Evolutionary conservation across 805 yeast species (phyloP).

Genomic region (Candida tibetensis): DNA sequence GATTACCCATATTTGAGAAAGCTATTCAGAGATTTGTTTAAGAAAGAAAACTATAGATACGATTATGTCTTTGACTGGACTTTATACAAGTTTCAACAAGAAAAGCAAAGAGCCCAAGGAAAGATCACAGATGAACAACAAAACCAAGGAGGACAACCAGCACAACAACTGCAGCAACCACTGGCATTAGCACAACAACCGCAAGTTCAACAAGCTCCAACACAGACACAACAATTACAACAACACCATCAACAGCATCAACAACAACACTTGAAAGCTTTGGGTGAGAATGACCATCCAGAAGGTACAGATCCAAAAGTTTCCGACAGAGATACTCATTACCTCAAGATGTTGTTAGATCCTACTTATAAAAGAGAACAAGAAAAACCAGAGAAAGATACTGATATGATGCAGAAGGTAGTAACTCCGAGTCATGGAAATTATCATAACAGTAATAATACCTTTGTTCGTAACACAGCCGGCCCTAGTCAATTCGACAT

Average conservation of each 20-base stretch:
- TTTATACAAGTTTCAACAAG: constrained; percentile 68
- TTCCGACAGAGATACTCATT: no score
- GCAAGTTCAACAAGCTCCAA: constrained; percentile 19
- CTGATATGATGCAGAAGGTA: neutral
- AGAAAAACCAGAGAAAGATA: neutral
- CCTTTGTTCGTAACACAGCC: neutral
- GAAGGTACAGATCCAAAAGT: no score
- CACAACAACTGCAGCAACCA: constrained; percentile 13
- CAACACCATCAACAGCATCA: constrained; percentile 6
- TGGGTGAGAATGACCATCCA: neutral
- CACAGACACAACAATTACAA: neutral
- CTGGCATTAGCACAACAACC: constrained; percentile 9
- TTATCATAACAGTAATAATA: constrained; percentile 3
- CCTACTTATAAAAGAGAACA: no score
- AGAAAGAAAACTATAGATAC: constrained; percentile 84
- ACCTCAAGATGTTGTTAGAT: no score
- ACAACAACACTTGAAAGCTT: constrained; percentile 7
- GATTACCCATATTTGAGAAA: constrained; percentile 88
- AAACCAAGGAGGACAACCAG: constrained; percentile 15
- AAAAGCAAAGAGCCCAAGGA: constrained; percentile 49
- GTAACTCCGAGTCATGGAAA: neutral
- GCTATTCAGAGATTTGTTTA: constrained; percentile 82
- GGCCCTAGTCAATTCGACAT: constrained; percentile 1
- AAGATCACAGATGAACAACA: constrained; percentile 30
- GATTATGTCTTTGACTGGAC: constrained; percentile 98